Evolutionary conservation across 139 green algal species (phyloP).

Genomic region (Tetraselmis striata): DNA sequence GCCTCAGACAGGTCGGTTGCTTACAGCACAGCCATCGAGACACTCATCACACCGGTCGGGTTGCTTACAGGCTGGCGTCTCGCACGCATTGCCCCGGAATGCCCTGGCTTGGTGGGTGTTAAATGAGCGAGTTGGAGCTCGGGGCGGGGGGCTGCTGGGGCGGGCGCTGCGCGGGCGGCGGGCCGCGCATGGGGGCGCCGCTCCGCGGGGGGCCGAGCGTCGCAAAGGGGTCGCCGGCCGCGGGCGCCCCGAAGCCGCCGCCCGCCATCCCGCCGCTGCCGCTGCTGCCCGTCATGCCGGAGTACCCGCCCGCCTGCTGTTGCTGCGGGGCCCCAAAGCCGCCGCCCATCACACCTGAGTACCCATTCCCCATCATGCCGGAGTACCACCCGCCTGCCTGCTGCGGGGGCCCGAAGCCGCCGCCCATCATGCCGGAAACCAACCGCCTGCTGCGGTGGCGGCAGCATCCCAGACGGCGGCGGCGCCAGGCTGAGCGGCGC

Average conservation of each 20-base stretch:
- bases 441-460: background rate
- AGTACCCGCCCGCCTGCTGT: background rate
- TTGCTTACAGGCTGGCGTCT: no score
- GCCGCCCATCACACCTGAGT: background rate
- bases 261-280: background rate
- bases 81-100: no score
- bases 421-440: no score
- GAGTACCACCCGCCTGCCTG: background rate
- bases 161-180: background rate
- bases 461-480: background rate
- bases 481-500: background rate
- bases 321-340: no score
- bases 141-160: background rate
- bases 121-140: background rate
- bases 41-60: no score
- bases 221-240: background rate
- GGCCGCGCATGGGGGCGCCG: background rate
- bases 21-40: no score
- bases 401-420: no score
- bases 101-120: no score
- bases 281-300: background rate
- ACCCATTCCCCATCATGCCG: background rate
- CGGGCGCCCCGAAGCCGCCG: background rate
- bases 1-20: no score
- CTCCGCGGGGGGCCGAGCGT: background rate